A percentile compares a stretch with the other conserved stretches of the same genome.
Evolutionary conservation across 139 green algal genomes (phyloP).

Genomic region (Spirogloea muscicola): DNA sequence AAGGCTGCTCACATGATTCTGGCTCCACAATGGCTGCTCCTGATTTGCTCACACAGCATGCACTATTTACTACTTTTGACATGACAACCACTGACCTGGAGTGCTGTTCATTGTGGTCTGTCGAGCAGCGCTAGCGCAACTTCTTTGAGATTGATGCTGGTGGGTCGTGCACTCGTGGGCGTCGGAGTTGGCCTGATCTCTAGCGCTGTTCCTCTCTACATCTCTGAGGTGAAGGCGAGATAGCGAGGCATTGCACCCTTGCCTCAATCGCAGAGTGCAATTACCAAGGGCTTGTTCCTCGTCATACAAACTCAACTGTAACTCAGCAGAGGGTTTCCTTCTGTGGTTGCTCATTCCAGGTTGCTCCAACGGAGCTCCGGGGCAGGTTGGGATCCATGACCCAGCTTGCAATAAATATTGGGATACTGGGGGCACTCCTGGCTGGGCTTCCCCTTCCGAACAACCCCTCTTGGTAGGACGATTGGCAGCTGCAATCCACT

Average conservation of each 20-base stretch:
- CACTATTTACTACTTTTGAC: neutral
- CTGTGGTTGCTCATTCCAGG: neutral
- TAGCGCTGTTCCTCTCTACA: conserved; percentile 90
- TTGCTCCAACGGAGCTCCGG: conserved; percentile 69
- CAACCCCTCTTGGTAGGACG: conserved; percentile 32
- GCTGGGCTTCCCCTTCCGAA: conserved; percentile 30
- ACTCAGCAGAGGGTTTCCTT: neutral
- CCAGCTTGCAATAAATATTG: conserved; percentile 92
- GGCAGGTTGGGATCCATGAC: conserved; percentile 86
- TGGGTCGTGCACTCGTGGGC: conserved; percentile 74
- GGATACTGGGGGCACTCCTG: conserved; percentile 87
- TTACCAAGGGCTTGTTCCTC: too few relatives aligned
- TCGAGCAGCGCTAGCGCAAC: conserved; percentile 19
- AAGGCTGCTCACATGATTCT: too few relatives aligned
- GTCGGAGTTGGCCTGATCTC: conserved; percentile 88
- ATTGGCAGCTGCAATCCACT: too few relatives aligned
- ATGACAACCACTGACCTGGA: neutral
- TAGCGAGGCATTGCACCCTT: too few relatives aligned
- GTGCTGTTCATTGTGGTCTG: neutral
- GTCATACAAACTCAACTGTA: too few relatives aligned
- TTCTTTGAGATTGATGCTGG: conserved; percentile 54
- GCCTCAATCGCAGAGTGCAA: too few relatives aligned
- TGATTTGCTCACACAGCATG: neutral
- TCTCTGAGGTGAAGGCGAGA: conserved; percentile 68
- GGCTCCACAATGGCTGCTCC: neutral